Evolutionary conservation across 495 filamentous ascomycete species (phyloP).

Genomic region (Neurospora cerealis): DNA sequence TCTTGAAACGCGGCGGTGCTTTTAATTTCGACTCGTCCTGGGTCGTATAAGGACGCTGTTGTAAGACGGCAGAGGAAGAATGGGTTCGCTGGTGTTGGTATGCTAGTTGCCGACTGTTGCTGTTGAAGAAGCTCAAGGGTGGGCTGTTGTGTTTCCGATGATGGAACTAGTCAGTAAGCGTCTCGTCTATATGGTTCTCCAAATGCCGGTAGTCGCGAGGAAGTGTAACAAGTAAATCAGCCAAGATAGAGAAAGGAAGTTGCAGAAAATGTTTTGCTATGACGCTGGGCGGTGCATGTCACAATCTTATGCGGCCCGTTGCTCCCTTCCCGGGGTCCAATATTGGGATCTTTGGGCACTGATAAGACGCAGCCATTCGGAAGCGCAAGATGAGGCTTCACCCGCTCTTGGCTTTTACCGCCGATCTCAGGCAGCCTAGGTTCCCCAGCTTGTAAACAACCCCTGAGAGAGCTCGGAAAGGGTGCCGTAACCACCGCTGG

Average conservation of each 20-base stretch:
- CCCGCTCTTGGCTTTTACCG: neutral
- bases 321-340: neutral
- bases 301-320: neutral
- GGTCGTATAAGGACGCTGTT: slow-evolving; percentile 1
- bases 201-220: neutral
- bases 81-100: slow-evolving; percentile 8
- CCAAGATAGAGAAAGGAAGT: neutral
- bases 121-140: slow-evolving; percentile 13
- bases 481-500: neutral
- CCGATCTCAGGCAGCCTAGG: neutral
- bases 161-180: neutral
- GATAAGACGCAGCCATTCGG: neutral
- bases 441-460: neutral
- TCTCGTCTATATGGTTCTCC: neutral
- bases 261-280: neutral
- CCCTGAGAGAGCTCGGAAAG: neutral
- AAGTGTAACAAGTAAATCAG: neutral
- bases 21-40: slow-evolving; percentile 8
- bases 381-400: neutral
- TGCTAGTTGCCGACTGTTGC: neutral
- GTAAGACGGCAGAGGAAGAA: slow-evolving; percentile 8
- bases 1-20: slow-evolving; percentile 3
- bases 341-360: neutral
- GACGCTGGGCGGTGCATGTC: neutral
- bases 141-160: slow-evolving; percentile 4